Percentiles rank a stretch among this genome's conserved stretches.
phyloP scores from a whole-genome alignment of 1,284 basidiomycete species.

The Rhodofomes roseus region DNA sequence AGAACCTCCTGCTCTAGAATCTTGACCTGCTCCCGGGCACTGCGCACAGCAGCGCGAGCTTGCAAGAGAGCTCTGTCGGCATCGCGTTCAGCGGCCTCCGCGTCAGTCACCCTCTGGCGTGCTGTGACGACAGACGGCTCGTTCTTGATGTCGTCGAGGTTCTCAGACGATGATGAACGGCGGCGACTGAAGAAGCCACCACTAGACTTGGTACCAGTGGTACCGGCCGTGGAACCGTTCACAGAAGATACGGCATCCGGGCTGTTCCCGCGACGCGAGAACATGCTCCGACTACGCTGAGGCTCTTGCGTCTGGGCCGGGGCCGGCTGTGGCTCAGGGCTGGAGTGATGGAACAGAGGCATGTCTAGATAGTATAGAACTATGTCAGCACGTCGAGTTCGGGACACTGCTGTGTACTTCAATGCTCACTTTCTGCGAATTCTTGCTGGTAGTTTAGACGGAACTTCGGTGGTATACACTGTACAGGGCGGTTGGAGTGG shows the following conservation, averaged over 20 bases:
- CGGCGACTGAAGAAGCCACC: conserved; percentile 27
- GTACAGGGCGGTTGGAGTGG: background rate
- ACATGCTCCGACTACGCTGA: conserved; percentile 15
- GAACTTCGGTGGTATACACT: background rate
- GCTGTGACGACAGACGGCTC: conserved; percentile 52
- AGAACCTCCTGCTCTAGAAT: conserved; percentile 49
- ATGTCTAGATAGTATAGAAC: too few species aligned
- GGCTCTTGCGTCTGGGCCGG: background rate
- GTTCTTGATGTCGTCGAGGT: conserved; percentile 23
- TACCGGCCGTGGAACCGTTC: conserved; percentile 10
- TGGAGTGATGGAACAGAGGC: conserved; percentile 17
- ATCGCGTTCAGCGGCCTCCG: conserved; percentile 50
- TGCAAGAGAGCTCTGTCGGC: conserved; percentile 50
- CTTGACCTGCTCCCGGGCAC: conserved; percentile 50
- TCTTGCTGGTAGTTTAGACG: background rate
- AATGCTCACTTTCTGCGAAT: background rate
- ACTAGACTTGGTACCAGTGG: conserved; percentile 11
- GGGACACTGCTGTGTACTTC: too few species aligned
- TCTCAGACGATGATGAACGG: conserved; percentile 22
- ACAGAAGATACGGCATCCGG: conserved; percentile 9
- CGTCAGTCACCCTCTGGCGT: conserved; percentile 48
- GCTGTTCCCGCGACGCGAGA: conserved; percentile 17
- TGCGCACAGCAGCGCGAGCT: conserved; percentile 43
- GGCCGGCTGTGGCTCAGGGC: conserved; percentile 13
- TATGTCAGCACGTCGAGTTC: too few species aligned